These are phyloP conservation scores for Triglochin maritima DNA, from an alignment of 106 monocot species.

Conservation along the genomic window DNA sequence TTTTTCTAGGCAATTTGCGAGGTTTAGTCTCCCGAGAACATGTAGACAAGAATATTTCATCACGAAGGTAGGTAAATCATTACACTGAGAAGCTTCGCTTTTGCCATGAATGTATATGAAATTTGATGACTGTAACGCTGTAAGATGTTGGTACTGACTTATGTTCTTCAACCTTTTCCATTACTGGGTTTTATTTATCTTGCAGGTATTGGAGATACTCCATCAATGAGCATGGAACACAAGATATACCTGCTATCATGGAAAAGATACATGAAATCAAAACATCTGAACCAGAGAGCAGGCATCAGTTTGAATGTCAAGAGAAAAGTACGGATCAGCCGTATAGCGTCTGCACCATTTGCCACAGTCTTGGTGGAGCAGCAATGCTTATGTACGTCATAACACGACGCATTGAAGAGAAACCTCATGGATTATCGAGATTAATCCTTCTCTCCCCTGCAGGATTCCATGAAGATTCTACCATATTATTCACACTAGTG, in stretches of 20 bases:
- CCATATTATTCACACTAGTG: slow-evolving; percentile 39
- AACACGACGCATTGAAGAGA: slow-evolving; percentile 39
- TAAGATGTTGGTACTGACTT: neutral
- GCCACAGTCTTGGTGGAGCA: slow-evolving; percentile 93
- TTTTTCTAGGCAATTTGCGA: slow-evolving; percentile 91
- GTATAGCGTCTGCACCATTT: slow-evolving; percentile 64
- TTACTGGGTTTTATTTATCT: neutral
- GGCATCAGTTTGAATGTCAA: slow-evolving; percentile 4
- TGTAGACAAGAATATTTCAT: slow-evolving; percentile 77
- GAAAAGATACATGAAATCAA: slow-evolving; percentile 87
- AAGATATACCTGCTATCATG: slow-evolving; percentile 80
- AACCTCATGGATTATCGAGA: slow-evolving; percentile 71
- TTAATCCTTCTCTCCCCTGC: slow-evolving; percentile 85
- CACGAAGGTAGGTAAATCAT: slow-evolving; percentile 42
- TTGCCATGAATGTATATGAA: neutral
- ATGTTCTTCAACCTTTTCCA: neutral
- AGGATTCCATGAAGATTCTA: slow-evolving; percentile 91
- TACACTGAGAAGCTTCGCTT: neutral
- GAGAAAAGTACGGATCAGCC: slow-evolving; percentile 26
- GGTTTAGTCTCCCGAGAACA: slow-evolving; percentile 93
- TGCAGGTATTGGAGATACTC: slow-evolving; percentile 96
- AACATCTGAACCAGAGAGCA: slow-evolving; percentile 44
- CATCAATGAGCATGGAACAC: slow-evolving; percentile 86
- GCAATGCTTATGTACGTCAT: slow-evolving; percentile 87
- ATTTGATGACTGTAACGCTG: neutral